Evolutionary conservation across 2,329 filamentous ascomycete genomes (phyloP).

Genomic region (Mycosphaerelloides madeirae): DNA sequence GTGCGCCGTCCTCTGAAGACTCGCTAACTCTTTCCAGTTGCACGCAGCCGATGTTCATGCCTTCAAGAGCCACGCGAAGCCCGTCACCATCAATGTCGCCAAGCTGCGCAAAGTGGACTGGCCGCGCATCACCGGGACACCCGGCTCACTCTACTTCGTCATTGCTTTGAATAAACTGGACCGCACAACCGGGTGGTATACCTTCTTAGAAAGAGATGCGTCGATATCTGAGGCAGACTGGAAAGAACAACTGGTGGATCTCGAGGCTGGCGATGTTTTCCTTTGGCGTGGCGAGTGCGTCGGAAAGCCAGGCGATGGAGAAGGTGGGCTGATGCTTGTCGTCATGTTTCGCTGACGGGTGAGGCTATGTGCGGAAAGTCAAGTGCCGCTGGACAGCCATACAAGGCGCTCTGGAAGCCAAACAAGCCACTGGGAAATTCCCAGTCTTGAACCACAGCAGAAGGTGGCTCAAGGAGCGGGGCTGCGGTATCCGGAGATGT

Average conservation of each 20-base stretch:
- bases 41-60: background rate
- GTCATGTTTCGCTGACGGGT: slow-evolving; percentile 1
- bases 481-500: background rate
- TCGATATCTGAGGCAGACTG: background rate
- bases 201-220: background rate
- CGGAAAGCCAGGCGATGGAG: slow-evolving; percentile 2
- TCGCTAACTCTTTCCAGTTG: too few relatives aligned
- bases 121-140: background rate
- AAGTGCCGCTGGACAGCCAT: too few relatives aligned
- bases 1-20: too few relatives aligned
- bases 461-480: background rate
- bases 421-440: background rate
- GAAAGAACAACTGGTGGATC: background rate
- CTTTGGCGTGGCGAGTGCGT: slow-evolving; percentile 2
- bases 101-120: background rate
- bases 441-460: background rate
- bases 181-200: slow-evolving; percentile 3
- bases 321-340: slow-evolving; percentile 2
- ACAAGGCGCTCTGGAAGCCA: background rate
- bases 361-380: background rate
- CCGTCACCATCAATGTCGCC: slow-evolving; percentile 1
- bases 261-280: background rate
- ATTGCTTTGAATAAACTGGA: background rate
- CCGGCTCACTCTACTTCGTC: background rate
- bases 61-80: background rate